Evolutionary conservation across 495 filamentous ascomycete species (phyloP).

Genomic region (Staphylotrichum tortipilum): DNA sequence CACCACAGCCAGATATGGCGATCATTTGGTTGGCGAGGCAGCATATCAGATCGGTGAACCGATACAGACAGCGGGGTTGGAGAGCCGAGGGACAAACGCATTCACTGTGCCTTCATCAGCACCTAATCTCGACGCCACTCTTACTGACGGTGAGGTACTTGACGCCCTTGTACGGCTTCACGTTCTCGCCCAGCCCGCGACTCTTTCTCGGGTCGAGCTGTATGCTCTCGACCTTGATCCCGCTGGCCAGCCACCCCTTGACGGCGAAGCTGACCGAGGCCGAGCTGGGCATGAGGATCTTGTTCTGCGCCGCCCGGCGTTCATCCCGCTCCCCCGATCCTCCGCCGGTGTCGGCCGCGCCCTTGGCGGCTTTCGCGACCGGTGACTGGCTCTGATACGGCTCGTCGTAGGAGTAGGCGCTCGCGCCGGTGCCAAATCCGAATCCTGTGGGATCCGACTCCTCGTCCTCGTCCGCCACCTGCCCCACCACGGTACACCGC

Average conservation of each 20-base stretch:
- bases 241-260: constrained; percentile 91
- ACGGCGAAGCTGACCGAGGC: constrained; percentile 83
- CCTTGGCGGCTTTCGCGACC: constrained; percentile 29
- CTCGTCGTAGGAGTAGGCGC: constrained; percentile 55
- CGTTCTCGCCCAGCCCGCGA: constrained; percentile 72
- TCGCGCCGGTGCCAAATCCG: constrained; percentile 26
- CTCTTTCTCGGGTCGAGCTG: constrained; percentile 77
- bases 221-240: constrained; percentile 86
- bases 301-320: constrained; percentile 57
- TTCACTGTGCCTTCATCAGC: constrained; percentile 29
- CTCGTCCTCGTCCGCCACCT: constrained; percentile 44
- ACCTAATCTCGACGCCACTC: constrained; percentile 73
- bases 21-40: too few relatives aligned
- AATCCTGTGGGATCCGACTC: constrained; percentile 42
- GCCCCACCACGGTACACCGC: constrained; percentile 70
- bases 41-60: too few relatives aligned
- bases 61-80: too few relatives aligned
- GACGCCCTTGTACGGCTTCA: constrained; percentile 96
- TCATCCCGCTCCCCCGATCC: constrained; percentile 35
- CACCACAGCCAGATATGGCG: too few relatives aligned
- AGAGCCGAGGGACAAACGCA: too few relatives aligned
- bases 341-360: constrained; percentile 31
- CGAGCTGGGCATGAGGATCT: constrained; percentile 82
- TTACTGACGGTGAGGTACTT: constrained; percentile 92
- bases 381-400: constrained; percentile 38